Percentiles rank a stretch among this genome's conserved stretches.
Conservation (phyloP, 208 protist genomes). For the Leptomonas pyrrhocoris region DNA sequence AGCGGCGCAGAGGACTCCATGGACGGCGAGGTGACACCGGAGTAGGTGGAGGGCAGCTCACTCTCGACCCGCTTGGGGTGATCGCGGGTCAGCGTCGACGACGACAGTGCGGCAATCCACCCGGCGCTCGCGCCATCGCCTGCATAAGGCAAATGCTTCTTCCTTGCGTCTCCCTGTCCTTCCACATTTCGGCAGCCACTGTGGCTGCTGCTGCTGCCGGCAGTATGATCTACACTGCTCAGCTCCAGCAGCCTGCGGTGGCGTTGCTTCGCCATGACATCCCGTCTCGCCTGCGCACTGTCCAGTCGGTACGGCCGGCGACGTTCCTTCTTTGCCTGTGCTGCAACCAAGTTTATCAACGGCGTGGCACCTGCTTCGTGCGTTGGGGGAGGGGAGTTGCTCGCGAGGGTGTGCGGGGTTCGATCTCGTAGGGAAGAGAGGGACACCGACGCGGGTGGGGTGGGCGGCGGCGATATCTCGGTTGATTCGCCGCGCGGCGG, state of each 20-base stretch:
- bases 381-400: background rate
- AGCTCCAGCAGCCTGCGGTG: conserved; percentile 20
- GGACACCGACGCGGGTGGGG: background rate
- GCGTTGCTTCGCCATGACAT: conserved; percentile 8
- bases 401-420: background rate
- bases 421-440: background rate
- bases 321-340: background rate
- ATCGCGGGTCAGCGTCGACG: background rate
- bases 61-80: background rate
- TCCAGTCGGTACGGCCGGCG: conserved; percentile 7
- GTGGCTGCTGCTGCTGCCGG: background rate
- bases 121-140: background rate
- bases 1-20: background rate
- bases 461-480: background rate
- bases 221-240: background rate
- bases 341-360: too few relatives aligned
- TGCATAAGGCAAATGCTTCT: too few relatives aligned
- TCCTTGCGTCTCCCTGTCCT: background rate
- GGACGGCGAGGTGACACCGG: background rate
- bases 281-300: conserved; percentile 15
- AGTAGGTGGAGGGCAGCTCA: background rate
- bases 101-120: conserved; percentile 10
- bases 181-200: background rate
- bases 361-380: background rate
- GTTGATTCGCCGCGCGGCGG: background rate